phyloP scores from a whole-genome alignment of 176 grass and related monocot genomes.

The Carex cristatella region DNA sequence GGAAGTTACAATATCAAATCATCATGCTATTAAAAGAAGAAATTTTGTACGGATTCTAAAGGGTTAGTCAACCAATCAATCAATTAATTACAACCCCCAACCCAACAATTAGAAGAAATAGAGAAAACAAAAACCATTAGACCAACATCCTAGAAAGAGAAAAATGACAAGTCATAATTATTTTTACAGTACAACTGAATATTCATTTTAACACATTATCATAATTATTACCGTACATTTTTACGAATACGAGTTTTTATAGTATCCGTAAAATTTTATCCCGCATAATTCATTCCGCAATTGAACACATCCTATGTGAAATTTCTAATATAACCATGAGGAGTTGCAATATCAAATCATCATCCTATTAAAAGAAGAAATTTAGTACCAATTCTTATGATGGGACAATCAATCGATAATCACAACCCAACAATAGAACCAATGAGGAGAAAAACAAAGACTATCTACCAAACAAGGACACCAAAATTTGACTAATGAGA shows the following conservation, averaged over 20 bases:
- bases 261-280: too few species aligned
- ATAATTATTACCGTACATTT: too few species aligned
- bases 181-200: too few species aligned
- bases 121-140: not conserved
- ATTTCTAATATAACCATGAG: not conserved
- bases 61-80: not conserved
- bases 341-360: not conserved
- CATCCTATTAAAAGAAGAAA: not conserved
- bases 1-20: not conserved
- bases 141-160: too few species aligned
- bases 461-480: too few species aligned
- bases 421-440: not conserved
- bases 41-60: not conserved
- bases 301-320: too few species aligned
- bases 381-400: not conserved
- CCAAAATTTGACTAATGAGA: not conserved
- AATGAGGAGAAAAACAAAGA: not conserved
- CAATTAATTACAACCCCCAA: not conserved
- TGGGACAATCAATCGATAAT: not conserved
- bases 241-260: too few species aligned
- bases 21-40: not conserved
- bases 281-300: too few species aligned
- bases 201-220: too few species aligned
- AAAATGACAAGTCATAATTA: too few species aligned
- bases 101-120: not conserved